Conservation (phyloP, 768 basidiomycete genomes). For the Panellus pusillus region DNA sequence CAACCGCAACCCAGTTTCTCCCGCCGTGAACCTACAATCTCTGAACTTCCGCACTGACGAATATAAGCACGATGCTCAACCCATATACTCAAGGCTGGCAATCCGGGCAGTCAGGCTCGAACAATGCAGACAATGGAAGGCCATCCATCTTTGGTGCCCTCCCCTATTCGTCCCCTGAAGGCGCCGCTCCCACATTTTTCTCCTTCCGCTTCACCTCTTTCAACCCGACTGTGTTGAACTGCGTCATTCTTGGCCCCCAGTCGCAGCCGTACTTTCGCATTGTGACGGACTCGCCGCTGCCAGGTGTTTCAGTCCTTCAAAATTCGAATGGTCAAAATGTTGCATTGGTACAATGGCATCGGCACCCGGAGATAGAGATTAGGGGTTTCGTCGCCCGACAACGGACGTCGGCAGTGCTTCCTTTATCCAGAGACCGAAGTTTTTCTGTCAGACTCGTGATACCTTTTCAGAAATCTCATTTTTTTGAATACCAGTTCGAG, state of each 20-base stretch:
- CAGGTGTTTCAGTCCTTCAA: conserved; percentile 38
- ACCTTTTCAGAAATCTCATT: too few species aligned
- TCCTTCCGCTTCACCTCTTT: conserved; percentile 20
- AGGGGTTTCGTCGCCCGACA: conserved; percentile 33
- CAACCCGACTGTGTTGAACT: conserved; percentile 34
- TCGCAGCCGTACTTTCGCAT: conserved; percentile 40
- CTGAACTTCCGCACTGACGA: too few species aligned
- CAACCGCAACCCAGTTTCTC: too few species aligned
- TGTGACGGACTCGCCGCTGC: conserved; percentile 33
- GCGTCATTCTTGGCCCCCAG: conserved; percentile 33
- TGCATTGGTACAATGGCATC: conserved; percentile 43
- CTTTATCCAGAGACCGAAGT: conserved; percentile 40
- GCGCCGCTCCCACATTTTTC: conserved; percentile 12
- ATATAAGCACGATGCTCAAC: conserved; percentile 6
- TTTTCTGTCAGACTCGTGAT: not conserved
- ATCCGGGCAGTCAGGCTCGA: not conserved
- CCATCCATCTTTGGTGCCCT: conserved; percentile 22
- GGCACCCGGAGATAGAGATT: conserved; percentile 35
- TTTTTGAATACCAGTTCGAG: conserved; percentile 9
- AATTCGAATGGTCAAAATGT: conserved; percentile 35
- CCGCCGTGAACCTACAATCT: too few species aligned
- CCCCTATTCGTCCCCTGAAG: conserved; percentile 9
- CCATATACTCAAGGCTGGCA: conserved; percentile 15
- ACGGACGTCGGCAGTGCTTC: conserved; percentile 40
- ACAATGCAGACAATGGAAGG: not conserved